A percentile compares a stretch with the other conserved stretches of the same genome.
These are phyloP conservation scores for Byssochlamys sp. DNA, from an alignment of 2,329 filamentous ascomycete genomes.

Conservation along the genomic window DNA sequence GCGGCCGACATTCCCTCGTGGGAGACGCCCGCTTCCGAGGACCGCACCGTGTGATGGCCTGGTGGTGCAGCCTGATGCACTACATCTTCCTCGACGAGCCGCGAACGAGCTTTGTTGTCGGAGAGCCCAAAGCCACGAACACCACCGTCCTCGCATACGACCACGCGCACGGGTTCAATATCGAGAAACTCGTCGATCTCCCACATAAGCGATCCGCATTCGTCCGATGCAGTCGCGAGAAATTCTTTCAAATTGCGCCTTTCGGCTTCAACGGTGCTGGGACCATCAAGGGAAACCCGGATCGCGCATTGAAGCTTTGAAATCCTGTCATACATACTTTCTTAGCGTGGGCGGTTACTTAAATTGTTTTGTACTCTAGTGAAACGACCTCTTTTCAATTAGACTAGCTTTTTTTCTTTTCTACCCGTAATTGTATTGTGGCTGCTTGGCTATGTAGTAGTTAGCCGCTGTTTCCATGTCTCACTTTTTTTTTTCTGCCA, in stretches of 20 bases:
- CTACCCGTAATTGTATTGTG: not conserved
- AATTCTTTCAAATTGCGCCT: constrained; percentile 58
- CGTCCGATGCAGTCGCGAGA: constrained; percentile 54
- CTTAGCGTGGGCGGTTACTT: not conserved
- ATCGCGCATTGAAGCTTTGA: constrained; percentile 12
- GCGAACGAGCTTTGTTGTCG: constrained; percentile 44
- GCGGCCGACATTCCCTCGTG: constrained; percentile 44
- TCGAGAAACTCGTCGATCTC: constrained; percentile 63
- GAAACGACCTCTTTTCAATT: not conserved
- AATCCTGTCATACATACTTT: not conserved
- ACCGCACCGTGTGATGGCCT: constrained; percentile 46
- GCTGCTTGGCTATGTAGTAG: not conserved
- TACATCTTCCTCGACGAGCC: constrained; percentile 53
- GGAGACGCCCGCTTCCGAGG: constrained; percentile 39
- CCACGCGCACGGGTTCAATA: constrained; percentile 60
- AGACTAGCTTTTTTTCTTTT: not conserved
- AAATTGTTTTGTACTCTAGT: not conserved
- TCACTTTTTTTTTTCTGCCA: not conserved
- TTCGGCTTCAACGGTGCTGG: constrained; percentile 16
- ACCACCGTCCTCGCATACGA: constrained; percentile 64
- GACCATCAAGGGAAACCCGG: constrained; percentile 13
- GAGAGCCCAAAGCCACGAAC: constrained; percentile 63
- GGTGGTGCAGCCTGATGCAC: constrained; percentile 50
- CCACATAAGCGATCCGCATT: constrained; percentile 63
- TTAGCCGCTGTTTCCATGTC: not conserved